Conservation (phyloP, 345 rosid genomes). For the Orychophragmus violaceus region DNA sequence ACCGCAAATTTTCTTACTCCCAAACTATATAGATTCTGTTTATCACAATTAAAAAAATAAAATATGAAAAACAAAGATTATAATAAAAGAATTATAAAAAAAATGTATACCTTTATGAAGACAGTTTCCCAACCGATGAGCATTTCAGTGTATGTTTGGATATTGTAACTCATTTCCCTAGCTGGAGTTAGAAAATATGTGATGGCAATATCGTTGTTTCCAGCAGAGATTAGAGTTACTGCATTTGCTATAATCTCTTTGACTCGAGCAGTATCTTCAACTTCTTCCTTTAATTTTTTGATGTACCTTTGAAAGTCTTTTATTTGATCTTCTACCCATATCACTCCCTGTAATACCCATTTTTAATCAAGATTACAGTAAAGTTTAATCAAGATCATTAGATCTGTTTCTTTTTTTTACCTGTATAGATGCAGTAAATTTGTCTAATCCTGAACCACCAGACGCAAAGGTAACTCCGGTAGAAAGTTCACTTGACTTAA, state of each 20-base stretch:
- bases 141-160: constrained; percentile 41
- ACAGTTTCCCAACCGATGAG: constrained; percentile 22
- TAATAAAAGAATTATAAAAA: too few species aligned
- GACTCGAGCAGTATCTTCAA: constrained; percentile 37
- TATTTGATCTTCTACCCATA: constrained; percentile 43
- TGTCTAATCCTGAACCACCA: constrained; percentile 32
- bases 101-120: constrained; percentile 43
- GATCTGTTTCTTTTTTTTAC: too few species aligned
- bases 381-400: too few species aligned
- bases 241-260: constrained; percentile 33
- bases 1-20: constrained; percentile 27
- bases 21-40: constrained; percentile 16
- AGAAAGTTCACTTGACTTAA: not conserved
- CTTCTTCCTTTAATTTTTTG: constrained; percentile 17
- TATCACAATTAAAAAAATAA: too few species aligned
- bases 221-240: constrained; percentile 31
- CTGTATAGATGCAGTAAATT: constrained; percentile 16
- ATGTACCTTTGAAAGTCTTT: constrained; percentile 38
- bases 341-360: constrained; percentile 31
- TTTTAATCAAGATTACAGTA: too few species aligned
- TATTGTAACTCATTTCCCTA: constrained; percentile 13
- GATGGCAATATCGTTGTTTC: constrained; percentile 56
- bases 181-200: constrained; percentile 32
- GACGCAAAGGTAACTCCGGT: constrained; percentile 29
- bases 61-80: too few species aligned